Conservation (phyloP, 2,329 filamentous ascomycete genomes). For the Aspergillus hiratsukae region DNA sequence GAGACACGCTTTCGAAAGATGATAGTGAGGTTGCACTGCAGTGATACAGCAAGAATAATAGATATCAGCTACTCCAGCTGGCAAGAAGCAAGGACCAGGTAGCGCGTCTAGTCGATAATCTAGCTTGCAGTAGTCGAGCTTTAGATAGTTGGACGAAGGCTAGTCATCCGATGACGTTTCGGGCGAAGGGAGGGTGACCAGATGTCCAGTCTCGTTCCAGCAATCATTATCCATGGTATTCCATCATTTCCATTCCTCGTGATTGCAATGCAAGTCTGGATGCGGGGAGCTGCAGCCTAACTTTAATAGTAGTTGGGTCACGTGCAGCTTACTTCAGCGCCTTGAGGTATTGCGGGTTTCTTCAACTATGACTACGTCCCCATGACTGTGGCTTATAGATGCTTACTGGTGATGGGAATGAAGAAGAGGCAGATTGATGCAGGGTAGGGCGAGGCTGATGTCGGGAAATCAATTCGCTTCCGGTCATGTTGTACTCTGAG, state of each 20-base stretch:
- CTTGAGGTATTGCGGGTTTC: neutral
- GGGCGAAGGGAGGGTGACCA: conserved; percentile 25
- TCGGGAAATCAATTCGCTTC: neutral
- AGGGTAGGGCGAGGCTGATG: neutral
- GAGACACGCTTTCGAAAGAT: neutral
- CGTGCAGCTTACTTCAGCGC: neutral
- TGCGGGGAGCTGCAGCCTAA: neutral
- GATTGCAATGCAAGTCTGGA: neutral
- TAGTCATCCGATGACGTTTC: conserved; percentile 23
- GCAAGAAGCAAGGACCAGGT: neutral
- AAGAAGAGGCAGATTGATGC: neutral
- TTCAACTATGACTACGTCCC: neutral
- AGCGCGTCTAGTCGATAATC: neutral
- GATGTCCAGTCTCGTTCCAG: no score
- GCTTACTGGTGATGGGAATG: neutral
- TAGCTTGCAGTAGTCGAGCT: neutral
- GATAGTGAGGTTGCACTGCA: neutral
- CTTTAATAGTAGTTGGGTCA: neutral
- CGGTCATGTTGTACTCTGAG: neutral
- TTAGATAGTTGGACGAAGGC: neutral
- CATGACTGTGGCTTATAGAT: neutral
- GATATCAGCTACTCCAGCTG: neutral
- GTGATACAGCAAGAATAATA: neutral
- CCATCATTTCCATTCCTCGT: neutral
- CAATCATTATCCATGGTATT: no score